Conservation (phyloP, 202 grass and related monocot species). For the Panicum hallii region DNA sequence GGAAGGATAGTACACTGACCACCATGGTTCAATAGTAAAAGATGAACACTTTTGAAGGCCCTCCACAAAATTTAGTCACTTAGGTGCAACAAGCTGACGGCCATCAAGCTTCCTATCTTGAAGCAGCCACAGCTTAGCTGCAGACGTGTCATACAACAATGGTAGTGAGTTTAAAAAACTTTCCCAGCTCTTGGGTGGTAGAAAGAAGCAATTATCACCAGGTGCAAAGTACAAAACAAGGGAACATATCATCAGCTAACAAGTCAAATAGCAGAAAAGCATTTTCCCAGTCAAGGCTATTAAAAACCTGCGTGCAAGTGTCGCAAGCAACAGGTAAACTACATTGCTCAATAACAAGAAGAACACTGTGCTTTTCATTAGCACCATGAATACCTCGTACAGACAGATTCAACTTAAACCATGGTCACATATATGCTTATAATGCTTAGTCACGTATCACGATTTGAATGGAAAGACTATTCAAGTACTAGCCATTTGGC, state of each 20-base stretch:
- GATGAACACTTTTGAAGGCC: slow-evolving; percentile 55
- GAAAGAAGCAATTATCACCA: slow-evolving; percentile 32
- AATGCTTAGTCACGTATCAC: neutral
- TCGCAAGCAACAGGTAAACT: neutral
- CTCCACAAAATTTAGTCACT: slow-evolving; percentile 61
- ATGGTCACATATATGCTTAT: neutral
- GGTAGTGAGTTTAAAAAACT: slow-evolving; percentile 50
- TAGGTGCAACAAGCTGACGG: slow-evolving; percentile 59
- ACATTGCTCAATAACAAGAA: neutral
- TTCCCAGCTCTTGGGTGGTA: slow-evolving; percentile 35
- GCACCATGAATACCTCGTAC: neutral
- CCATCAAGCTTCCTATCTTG: slow-evolving; percentile 67
- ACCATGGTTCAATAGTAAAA: slow-evolving; percentile 61
- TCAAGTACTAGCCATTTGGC: neutral
- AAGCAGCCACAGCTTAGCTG: slow-evolving; percentile 72
- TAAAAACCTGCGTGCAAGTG: neutral
- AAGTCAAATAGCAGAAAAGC: slow-evolving; percentile 19
- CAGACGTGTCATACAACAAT: slow-evolving; percentile 63
- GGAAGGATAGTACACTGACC: slow-evolving; percentile 62
- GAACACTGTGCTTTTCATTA: neutral
- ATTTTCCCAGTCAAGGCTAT: neutral
- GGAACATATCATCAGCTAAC: slow-evolving; percentile 2
- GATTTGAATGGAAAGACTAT: neutral
- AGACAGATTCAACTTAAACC: neutral
- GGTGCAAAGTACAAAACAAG: slow-evolving; percentile 28